These are phyloP conservation scores for Pythium sukuiense DNA, from an alignment of 352 stramenopile species.

Conservation along the genomic window DNA sequence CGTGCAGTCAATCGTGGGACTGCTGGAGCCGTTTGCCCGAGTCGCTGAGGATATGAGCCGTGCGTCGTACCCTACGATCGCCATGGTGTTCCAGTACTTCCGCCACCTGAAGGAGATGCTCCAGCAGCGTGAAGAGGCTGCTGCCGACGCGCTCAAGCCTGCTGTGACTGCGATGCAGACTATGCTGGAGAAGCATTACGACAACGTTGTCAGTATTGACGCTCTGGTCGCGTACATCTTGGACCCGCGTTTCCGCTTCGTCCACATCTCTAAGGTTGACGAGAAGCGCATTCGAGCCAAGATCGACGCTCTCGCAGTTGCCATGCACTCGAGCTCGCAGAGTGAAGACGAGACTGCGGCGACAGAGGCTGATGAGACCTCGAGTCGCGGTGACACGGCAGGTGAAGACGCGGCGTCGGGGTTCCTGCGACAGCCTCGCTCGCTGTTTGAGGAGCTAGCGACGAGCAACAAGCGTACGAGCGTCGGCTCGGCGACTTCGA, in stretches of 20 bases:
- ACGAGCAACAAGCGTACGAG: constrained; percentile 20
- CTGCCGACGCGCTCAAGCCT: neutral
- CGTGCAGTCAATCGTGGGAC: neutral
- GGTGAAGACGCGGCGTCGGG: neutral
- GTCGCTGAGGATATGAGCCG: constrained; percentile 17
- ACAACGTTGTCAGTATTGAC: constrained; percentile 6
- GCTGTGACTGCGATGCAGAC: constrained; percentile 14
- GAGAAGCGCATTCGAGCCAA: constrained; percentile 7
- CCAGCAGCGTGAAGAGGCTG: neutral
- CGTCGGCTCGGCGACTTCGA: neutral
- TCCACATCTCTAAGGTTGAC: constrained; percentile 10
- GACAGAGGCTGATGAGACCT: neutral
- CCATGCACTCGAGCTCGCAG: neutral
- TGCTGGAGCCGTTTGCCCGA: constrained; percentile 18
- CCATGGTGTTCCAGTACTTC: constrained; percentile 26
- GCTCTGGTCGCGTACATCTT: constrained; percentile 20
- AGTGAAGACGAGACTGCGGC: neutral
- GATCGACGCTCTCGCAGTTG: neutral
- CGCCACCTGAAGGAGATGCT: constrained; percentile 16
- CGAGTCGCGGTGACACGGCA: neutral
- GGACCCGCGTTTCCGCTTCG: constrained; percentile 18
- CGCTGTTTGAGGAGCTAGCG: constrained; percentile 24
- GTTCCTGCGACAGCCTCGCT: constrained; percentile 6
- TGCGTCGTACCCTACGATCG: constrained; percentile 15
- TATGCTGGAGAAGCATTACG: neutral